Base-by-base conservation (phyloP, 2,329 filamentous ascomycete species). In the Fusarium brachygibbosum region DNA sequence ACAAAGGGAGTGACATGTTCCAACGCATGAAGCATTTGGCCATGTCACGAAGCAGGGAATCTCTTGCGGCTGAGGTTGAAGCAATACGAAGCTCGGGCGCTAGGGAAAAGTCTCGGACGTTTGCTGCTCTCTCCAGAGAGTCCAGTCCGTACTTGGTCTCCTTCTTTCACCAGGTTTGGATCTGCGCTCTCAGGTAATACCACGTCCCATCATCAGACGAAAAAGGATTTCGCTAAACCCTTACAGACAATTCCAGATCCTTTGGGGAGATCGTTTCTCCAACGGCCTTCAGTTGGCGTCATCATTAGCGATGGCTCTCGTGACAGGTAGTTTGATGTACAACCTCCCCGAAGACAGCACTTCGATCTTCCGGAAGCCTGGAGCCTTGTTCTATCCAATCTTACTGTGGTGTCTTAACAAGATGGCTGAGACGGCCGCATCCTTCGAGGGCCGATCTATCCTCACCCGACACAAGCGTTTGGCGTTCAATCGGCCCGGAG, bases 401-500 rank as follows among this genome's bases (percentile, higher is more conserved):
- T 29, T 72, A 0, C 50, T 67, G 6, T 72, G 66, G 23, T 46
- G 69, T 3, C 58, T 72, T 7, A 54, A 57, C 3, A 69, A 62
- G 37, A 61, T 71, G 4, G 66, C 70, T 0, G 70, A 73, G 32
- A 72, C 70, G 6, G 53, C 68, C 16, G 59, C 58, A 3, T 32
- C 71, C 0, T 73, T 78, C 37, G 70, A 72, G 1, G 70, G 79
- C 31, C 71, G 69, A 2, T 55, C 59, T 0, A 71, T 79, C 14
- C 65, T 79, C 21, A 77, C 77, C n/a, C 78, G 79, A 49, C 77
- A 79, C 19, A 58, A 69, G 10, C 69, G 74, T 0, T 74, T 77
- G 21, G 76, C 76, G 3, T 51, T 79, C 1, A 77, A 77, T 40
- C 76, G 77, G 16, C 77, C 74, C 0, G 64, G 63, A 0, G 72